Percentiles rank a stretch among this genome's conserved stretches.
Evolutionary conservation across 176 grass and related monocot species (phyloP).

Genomic region (Carex littledalei): DNA sequence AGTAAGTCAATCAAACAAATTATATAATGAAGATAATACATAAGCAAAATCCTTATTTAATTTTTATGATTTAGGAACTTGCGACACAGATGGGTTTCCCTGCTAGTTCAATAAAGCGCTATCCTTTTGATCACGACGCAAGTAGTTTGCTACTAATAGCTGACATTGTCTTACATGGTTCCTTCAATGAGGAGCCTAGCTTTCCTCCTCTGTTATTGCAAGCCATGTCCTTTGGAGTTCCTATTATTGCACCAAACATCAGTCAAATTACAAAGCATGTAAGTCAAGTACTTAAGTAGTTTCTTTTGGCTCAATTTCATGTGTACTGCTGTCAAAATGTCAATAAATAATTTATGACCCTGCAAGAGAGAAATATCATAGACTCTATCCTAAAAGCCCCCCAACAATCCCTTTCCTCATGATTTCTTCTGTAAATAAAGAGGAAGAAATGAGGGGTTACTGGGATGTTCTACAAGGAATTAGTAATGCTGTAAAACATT

Average conservation of each 20-base stretch:
- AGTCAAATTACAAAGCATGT: conserved; percentile 86
- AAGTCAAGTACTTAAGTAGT: conserved; percentile 10
- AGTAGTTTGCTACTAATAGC: conserved; percentile 49
- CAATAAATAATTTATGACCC: not conserved
- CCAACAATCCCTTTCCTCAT: not conserved
- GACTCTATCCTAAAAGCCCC: not conserved
- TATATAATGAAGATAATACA: not conserved
- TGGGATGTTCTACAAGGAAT: not conserved
- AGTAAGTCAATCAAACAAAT: not conserved
- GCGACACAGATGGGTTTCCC: conserved; percentile 66
- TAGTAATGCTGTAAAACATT: not conserved
- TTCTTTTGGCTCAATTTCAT: not conserved
- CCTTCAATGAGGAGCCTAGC: conserved; percentile 65
- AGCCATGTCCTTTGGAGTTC: conserved; percentile 86
- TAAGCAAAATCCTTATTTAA: conserved; percentile 8
- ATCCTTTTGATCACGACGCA: conserved; percentile 63
- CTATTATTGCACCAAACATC: conserved; percentile 73
- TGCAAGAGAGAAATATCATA: not conserved
- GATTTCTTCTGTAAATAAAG: not conserved
- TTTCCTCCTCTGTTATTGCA: conserved; percentile 76
- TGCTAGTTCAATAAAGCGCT: conserved; percentile 57
- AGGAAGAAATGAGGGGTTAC: not conserved
- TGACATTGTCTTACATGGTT: conserved; percentile 77
- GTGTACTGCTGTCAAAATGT: not conserved
- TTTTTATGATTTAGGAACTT: conserved; percentile 56